These are phyloP conservation scores for Nepenthes gracilis DNA, from an alignment of 148 eudicot genomes.

Conservation along the genomic window DNA sequence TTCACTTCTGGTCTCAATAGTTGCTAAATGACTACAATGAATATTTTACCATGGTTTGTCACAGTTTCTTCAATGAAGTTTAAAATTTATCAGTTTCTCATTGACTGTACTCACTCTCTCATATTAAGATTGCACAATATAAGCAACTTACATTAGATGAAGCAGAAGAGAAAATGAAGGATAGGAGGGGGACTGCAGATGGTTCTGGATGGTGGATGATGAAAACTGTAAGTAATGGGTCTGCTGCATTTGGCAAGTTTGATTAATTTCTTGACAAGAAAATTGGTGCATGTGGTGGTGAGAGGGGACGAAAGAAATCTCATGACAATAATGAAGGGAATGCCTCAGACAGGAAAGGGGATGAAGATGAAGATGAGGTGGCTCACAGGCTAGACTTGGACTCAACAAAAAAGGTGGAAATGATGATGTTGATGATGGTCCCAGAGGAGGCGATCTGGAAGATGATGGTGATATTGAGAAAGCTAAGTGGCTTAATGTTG, in stretches of 20 bases:
- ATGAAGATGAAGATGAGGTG: slow-evolving; percentile 79
- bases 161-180: slow-evolving; percentile 96
- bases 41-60: no score
- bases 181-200: slow-evolving; percentile 87
- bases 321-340: slow-evolving; percentile 55
- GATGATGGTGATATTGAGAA: slow-evolving; percentile 84
- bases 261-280: slow-evolving; percentile 53
- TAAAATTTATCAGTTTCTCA: no score
- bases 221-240: slow-evolving; percentile 84
- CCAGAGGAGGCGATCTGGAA: slow-evolving; percentile 68
- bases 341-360: slow-evolving; percentile 73
- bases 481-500: slow-evolving; percentile 26
- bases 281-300: slow-evolving; percentile 35
- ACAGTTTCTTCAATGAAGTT: no score
- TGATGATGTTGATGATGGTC: slow-evolving; percentile 75
- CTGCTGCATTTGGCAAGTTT: slow-evolving; percentile 79
- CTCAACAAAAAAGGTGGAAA: slow-evolving; percentile 49
- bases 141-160: slow-evolving; percentile 95
- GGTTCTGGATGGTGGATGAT: slow-evolving; percentile 98
- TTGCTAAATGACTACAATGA: no score
- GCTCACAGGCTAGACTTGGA: slow-evolving; percentile 50
- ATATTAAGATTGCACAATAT: slow-evolving; percentile 71
- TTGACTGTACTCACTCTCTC: no score
- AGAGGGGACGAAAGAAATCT: slow-evolving; percentile 53
- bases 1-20: no score